Evolutionary conservation across 495 filamentous ascomycete genomes (phyloP).

Genomic region (Astrothelium macrocarpum): DNA sequence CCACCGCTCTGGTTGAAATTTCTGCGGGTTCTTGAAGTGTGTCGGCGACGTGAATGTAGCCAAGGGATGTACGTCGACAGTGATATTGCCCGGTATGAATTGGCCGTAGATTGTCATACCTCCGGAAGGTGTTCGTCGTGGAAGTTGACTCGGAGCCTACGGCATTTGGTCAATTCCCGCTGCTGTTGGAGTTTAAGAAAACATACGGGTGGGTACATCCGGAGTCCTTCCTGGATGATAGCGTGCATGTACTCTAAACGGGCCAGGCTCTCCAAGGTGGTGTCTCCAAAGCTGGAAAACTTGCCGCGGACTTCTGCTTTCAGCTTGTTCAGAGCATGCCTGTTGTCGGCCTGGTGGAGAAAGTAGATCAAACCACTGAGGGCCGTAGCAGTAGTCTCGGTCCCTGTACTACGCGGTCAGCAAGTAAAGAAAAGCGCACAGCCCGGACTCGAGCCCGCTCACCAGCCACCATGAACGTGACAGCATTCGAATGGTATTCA

Average conservation of each 20-base stretch:
- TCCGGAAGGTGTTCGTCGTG: not conserved
- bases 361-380: constrained; percentile 18
- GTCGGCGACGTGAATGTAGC: not conserved
- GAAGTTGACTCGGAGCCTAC: not conserved
- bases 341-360: constrained; percentile 12
- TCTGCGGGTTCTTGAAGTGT: not conserved
- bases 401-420: constrained; percentile 13
- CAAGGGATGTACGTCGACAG: constrained; percentile 5
- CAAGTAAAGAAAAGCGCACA: constrained; percentile 2
- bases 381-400: constrained; percentile 21
- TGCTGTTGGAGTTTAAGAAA: not conserved
- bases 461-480: constrained; percentile 4
- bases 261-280: constrained; percentile 18
- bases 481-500: constrained; percentile 2
- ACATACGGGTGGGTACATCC: constrained; percentile 23
- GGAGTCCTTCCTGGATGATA: constrained; percentile 21
- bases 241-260: constrained; percentile 20
- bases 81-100: constrained; percentile 5
- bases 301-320: constrained; percentile 15
- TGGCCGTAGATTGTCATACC: constrained; percentile 3
- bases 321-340: constrained; percentile 13
- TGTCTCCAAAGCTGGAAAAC: constrained; percentile 8
- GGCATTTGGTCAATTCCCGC: not conserved
- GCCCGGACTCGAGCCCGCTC: constrained; percentile 1
- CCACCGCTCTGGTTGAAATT: constrained; percentile 2